Percentiles rank a stretch among this genome's conserved stretches.
phyloP scores from a whole-genome alignment of 345 rosid species.

The Bretschneidera sinensis region DNA sequence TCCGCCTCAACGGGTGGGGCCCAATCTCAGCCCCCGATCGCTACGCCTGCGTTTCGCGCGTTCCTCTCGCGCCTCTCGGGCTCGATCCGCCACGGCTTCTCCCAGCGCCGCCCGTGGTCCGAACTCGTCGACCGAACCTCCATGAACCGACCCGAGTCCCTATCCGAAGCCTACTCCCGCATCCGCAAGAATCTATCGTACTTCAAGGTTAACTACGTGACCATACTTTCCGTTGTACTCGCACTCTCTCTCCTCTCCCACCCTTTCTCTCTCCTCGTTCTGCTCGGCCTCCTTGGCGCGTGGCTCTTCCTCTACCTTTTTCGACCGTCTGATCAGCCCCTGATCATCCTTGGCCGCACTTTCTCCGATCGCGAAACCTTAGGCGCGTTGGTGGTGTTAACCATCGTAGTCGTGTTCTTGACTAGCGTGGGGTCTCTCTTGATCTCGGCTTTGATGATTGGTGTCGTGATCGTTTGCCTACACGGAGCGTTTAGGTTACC shows the following conservation, averaged over 20 bases:
- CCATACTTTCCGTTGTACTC: conserved; percentile 53
- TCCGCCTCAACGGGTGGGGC: conserved; percentile 15
- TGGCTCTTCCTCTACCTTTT: conserved; percentile 77
- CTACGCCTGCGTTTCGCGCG: conserved; percentile 67
- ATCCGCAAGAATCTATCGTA: conserved; percentile 57
- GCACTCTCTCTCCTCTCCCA: conserved; percentile 67
- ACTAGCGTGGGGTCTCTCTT: conserved; percentile 73
- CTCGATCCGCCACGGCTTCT: conserved; percentile 64
- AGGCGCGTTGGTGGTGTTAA: conserved; percentile 43
- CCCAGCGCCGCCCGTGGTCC: conserved; percentile 78
- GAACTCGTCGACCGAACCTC: conserved; percentile 66
- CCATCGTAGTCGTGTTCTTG: conserved; percentile 65
- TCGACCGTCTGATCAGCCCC: conserved; percentile 74
- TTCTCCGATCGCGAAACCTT: conserved; percentile 77
- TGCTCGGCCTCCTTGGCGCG: conserved; percentile 47
- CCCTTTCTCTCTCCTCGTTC: conserved; percentile 74
- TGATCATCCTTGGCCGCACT: conserved; percentile 58
- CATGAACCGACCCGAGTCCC: conserved; percentile 52
- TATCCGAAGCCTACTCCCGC: conserved; percentile 67
- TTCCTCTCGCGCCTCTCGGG: conserved; percentile 67
- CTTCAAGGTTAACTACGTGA: conserved; percentile 68
- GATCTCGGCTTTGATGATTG: conserved; percentile 64
- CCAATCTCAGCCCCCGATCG: conserved; percentile 60
- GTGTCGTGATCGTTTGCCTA: conserved; percentile 59
- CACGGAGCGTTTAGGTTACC: conserved; percentile 89